phyloP scores from a whole-genome alignment of 2,329 filamentous ascomycete species.

The Alternaria sp. region DNA sequence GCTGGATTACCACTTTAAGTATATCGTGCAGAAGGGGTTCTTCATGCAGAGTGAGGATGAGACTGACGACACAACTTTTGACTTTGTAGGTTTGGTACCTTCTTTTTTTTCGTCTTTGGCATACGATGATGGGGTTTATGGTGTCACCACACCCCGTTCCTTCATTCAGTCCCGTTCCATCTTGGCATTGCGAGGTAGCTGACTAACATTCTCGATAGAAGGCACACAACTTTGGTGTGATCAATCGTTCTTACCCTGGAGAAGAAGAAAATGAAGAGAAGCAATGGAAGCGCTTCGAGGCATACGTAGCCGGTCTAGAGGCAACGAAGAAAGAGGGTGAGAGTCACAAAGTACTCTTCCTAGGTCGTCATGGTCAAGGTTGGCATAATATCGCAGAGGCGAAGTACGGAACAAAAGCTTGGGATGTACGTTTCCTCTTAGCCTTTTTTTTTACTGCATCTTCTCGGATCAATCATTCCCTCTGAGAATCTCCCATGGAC shows the following conservation, averaged over 20 bases:
- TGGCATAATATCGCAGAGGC: constrained; percentile 70
- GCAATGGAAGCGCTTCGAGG: constrained; percentile 69
- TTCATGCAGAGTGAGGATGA: constrained; percentile 69
- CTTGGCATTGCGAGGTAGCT: background rate
- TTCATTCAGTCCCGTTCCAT: too few species aligned
- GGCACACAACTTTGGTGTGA: constrained; percentile 68
- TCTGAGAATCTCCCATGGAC: background rate
- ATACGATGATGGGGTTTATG: too few species aligned
- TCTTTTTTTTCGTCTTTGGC: background rate
- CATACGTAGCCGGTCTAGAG: constrained; percentile 65
- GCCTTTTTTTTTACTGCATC: background rate
- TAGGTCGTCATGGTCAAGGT: constrained; percentile 75
- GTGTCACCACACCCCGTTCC: background rate
- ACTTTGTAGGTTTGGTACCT: constrained; percentile 62
- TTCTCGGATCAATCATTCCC: background rate
- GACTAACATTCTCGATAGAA: background rate
- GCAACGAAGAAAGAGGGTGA: constrained; percentile 52
- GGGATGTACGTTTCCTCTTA: constrained; percentile 65
- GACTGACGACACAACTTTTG: constrained; percentile 66
- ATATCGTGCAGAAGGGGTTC: constrained; percentile 67
- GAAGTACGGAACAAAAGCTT: constrained; percentile 72
- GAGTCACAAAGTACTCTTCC: constrained; percentile 71
- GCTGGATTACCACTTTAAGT: constrained; percentile 59
- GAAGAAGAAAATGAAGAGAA: constrained; percentile 45
- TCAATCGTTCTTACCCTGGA: constrained; percentile 67